Base-by-base conservation (phyloP, 176 grass and related monocot species). In the Cenchrus americanus region DNA sequence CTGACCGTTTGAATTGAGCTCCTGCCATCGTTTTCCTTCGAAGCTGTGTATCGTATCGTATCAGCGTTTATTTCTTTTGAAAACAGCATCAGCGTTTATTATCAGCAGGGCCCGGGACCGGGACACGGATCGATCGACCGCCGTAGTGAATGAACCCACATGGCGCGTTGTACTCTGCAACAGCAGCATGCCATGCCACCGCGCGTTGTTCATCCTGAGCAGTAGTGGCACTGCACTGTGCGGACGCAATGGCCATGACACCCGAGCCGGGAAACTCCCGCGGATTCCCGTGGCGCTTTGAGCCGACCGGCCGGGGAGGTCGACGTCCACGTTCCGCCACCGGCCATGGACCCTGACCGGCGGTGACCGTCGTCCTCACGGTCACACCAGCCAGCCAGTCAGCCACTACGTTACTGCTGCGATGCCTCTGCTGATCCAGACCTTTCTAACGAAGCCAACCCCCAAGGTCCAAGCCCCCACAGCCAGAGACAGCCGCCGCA, bases 1-100 rank as follows among this genome's bases (percentile, higher is more conserved):
- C 68, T 53, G 89, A 94, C 89, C 89, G 87, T 94, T 92, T 83
- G 89, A 89, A 62, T 10, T 8, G 24, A 19, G 23, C 75, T 49
- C 68, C 27, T 30, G 27, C 27, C 27, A 6, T 50, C 61, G 17
- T 69, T 54, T 65, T 50, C 70, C 10, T 5, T 57, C 23, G 10
- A 22, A 12, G 6, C 53, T 23, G 2, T 23, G 58, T 8, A 8
- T n/a, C 55, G 58, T 8, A 8, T n/a, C 55, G 27, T 6, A 65
- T 8, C 62, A 34, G 62, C 27, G 8, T 30, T 30, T 30, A 30
- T 30, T 30, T 1, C 2, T 30, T 30, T 30, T 30, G 27, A 30
- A 30, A 43, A 43, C 2, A 7, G 30, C 6, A 66, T 9, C 63
- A 10, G 64, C 30, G 5, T 19, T 63, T 12, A 66, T 32, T 65